These are phyloP conservation scores for Aspergillus conjunctus DNA, from an alignment of 495 filamentous ascomycete species.

Conservation along the genomic window DNA sequence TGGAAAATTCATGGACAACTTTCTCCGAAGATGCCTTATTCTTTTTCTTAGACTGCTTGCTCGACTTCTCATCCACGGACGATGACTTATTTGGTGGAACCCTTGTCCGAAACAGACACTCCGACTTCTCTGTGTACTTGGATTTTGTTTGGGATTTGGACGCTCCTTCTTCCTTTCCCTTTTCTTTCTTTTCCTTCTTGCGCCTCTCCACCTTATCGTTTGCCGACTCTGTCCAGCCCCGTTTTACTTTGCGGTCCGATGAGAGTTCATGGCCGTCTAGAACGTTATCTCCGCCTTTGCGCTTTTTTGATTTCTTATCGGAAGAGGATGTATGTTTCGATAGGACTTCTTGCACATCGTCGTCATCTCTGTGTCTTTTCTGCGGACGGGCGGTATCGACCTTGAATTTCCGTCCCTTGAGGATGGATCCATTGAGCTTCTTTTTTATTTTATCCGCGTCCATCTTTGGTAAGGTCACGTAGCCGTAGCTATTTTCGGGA, in stretches of 20 bases:
- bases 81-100: constrained; percentile 62
- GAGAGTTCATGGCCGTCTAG: constrained; percentile 73
- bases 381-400: constrained; percentile 75
- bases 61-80: constrained; percentile 41
- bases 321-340: constrained; percentile 24
- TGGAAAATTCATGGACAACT: constrained; percentile 79
- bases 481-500: constrained; percentile 88
- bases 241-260: constrained; percentile 74
- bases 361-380: constrained; percentile 48
- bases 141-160: constrained; percentile 64
- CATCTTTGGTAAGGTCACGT: constrained; percentile 73
- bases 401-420: constrained; percentile 82
- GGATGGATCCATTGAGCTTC: constrained; percentile 85
- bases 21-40: constrained; percentile 57
- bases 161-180: constrained; percentile 55
- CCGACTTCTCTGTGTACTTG: constrained; percentile 74
- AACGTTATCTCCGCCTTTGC: constrained; percentile 62
- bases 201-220: constrained; percentile 53
- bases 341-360: constrained; percentile 34
- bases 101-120: constrained; percentile 81
- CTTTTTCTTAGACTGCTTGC: constrained; percentile 50
- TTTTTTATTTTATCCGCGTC: constrained; percentile 88
- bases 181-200: constrained; percentile 50
- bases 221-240: constrained; percentile 82
- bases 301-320: constrained; percentile 57